phyloP scores from a whole-genome alignment of 176 grass and related monocot genomes.

The Carex scoparia region DNA sequence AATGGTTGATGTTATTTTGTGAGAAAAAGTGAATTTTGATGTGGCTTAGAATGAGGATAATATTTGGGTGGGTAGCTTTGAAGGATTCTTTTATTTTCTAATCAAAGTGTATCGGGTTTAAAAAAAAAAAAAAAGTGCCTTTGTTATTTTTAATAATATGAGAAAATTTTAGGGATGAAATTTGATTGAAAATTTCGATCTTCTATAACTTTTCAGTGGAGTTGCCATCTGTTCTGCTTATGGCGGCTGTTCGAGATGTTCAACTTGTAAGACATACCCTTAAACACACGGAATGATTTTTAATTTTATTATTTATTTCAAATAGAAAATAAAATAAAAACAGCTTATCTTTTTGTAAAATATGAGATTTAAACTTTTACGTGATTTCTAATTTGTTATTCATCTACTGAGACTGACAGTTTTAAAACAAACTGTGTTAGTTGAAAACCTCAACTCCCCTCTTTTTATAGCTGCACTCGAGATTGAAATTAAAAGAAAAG shows the following conservation, averaged over 20 bases:
- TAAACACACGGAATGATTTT: not conserved
- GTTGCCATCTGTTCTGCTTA: constrained; percentile 85
- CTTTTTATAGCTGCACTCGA: not conserved
- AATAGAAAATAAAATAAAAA: not conserved
- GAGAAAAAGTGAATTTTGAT: not conserved
- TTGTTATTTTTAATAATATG: not conserved
- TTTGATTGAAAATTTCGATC: constrained; percentile 4
- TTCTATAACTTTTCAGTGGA: constrained; percentile 57
- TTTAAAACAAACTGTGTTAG: not conserved
- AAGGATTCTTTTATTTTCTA: not conserved
- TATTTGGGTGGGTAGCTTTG: not conserved
- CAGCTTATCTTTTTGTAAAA: not conserved
- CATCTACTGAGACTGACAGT: not conserved
- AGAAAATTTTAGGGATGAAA: not conserved
- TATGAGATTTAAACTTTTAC: not conserved
- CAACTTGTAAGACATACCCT: constrained; percentile 67
- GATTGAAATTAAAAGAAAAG: not conserved
- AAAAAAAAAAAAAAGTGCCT: not conserved
- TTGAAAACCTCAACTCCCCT: not conserved
- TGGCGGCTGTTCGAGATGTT: constrained; percentile 93
- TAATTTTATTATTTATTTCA: not conserved
- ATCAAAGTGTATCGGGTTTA: not conserved
- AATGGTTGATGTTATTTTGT: not conserved
- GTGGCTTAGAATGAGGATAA: not conserved
- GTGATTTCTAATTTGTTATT: not conserved